These are phyloP conservation scores for Fusarium subtropicale DNA, from an alignment of 2,329 filamentous ascomycete species.

Conservation along the genomic window DNA sequence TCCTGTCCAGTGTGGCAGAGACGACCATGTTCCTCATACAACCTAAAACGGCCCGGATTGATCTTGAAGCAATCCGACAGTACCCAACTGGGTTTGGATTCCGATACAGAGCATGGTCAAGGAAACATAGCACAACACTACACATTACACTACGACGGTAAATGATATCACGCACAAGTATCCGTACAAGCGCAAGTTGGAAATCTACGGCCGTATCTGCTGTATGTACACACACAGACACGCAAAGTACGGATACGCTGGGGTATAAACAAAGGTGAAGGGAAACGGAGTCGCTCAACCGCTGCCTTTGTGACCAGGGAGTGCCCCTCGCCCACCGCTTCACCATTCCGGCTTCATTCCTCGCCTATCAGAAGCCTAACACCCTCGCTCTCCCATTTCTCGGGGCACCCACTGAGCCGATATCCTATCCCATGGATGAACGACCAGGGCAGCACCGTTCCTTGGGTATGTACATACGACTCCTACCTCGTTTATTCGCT, in stretches of 20 bases:
- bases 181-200: neutral
- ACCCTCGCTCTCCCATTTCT: conserved; percentile 41
- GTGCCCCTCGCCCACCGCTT: conserved; percentile 40
- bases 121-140: conserved; percentile 1
- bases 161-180: conserved; percentile 1
- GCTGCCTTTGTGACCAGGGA: conserved; percentile 35
- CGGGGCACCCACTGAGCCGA: conserved; percentile 36
- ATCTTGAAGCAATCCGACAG: conserved; percentile 11
- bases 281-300: conserved; percentile 28
- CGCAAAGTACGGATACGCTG: conserved; percentile 7
- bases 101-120: conserved; percentile 14
- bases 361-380: conserved; percentile 39
- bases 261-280: conserved; percentile 32
- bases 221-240: neutral
- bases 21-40: conserved; percentile 14
- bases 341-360: conserved; percentile 41
- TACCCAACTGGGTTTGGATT: conserved; percentile 27
- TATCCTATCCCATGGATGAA: conserved; percentile 29
- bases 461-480: conserved; percentile 20
- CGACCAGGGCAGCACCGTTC: conserved; percentile 28
- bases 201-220: neutral
- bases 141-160: neutral
- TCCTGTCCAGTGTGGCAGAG: neutral
- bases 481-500: conserved; percentile 25
- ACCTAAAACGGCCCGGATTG: conserved; percentile 25